These are phyloP conservation scores for Gastrodia elata DNA, from an alignment of 106 monocot species.

Conservation along the genomic window DNA sequence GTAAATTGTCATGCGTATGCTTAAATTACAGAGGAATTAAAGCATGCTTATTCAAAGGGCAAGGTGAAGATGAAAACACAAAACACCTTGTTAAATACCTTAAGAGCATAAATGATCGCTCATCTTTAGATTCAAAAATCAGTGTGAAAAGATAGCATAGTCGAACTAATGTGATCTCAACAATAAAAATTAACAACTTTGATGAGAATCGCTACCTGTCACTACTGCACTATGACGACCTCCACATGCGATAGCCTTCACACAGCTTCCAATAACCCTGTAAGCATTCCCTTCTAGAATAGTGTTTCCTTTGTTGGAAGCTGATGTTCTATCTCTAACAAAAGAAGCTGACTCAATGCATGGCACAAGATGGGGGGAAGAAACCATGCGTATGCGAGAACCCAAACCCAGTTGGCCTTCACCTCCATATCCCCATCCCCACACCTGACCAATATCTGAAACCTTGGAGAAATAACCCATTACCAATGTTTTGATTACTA, in stretches of 20 bases:
- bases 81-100: neutral
- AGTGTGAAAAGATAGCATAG: neutral
- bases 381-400: slow-evolving; percentile 71
- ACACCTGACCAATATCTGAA: slow-evolving; percentile 90
- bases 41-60: neutral
- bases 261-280: slow-evolving; percentile 40
- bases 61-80: neutral
- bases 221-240: slow-evolving; percentile 93
- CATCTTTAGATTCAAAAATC: neutral
- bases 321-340: slow-evolving; percentile 39
- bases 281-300: slow-evolving; percentile 28
- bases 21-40: neutral
- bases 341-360: slow-evolving; percentile 56
- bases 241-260: slow-evolving; percentile 94
- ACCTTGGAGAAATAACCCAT: slow-evolving; percentile 34
- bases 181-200: neutral
- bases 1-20: neutral
- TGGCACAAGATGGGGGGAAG: slow-evolving; percentile 82
- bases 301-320: slow-evolving; percentile 24
- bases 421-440: slow-evolving; percentile 99
- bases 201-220: slow-evolving; percentile 62
- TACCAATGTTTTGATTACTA: slow-evolving; percentile 10
- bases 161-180: neutral
- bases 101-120: neutral
- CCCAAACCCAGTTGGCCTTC: slow-evolving; percentile 98